Conservation (phyloP, 1,139 yeast genomes). For the Schizosaccharomyces versatilis region DNA sequence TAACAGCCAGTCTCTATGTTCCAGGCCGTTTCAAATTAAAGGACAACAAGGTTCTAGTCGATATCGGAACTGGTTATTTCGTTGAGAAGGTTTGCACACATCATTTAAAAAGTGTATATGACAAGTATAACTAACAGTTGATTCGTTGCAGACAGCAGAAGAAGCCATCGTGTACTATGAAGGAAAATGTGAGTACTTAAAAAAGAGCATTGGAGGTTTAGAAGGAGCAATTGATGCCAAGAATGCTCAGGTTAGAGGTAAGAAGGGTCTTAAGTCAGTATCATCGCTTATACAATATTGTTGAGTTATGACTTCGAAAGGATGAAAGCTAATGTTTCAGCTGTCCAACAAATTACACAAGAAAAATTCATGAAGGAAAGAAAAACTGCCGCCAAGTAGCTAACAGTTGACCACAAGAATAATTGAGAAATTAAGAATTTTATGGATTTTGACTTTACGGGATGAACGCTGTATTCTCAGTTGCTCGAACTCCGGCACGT, state of each 20-base stretch:
- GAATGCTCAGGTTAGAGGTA: slow-evolving; percentile 7
- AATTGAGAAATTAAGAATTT: neutral
- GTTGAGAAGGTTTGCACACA: slow-evolving; percentile 37
- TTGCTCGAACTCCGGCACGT: no score
- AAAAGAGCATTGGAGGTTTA: slow-evolving; percentile 50
- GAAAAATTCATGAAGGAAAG: neutral
- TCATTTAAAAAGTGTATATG: neutral
- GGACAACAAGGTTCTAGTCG: slow-evolving; percentile 57
- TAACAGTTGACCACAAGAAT: neutral
- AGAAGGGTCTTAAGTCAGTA: neutral
- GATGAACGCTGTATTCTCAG: no score
- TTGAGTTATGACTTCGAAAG: neutral
- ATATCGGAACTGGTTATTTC: slow-evolving; percentile 88
- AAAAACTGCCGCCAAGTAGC: neutral
- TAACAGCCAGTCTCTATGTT: slow-evolving; percentile 70
- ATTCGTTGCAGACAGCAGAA: slow-evolving; percentile 21
- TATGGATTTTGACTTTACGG: no score
- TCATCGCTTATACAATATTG: neutral
- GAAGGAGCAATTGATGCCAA: slow-evolving; percentile 34
- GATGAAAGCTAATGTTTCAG: neutral
- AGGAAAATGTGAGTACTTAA: slow-evolving; percentile 48
- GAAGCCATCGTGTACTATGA: slow-evolving; percentile 59
- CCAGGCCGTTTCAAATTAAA: slow-evolving; percentile 47
- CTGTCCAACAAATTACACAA: slow-evolving; percentile 1
- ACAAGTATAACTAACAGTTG: neutral